A percentile compares a stretch with the other conserved stretches of the same genome.
phyloP scores from a whole-genome alignment of 2,329 filamentous ascomycete genomes.

The Ophiocordyceps sinensis region DNA sequence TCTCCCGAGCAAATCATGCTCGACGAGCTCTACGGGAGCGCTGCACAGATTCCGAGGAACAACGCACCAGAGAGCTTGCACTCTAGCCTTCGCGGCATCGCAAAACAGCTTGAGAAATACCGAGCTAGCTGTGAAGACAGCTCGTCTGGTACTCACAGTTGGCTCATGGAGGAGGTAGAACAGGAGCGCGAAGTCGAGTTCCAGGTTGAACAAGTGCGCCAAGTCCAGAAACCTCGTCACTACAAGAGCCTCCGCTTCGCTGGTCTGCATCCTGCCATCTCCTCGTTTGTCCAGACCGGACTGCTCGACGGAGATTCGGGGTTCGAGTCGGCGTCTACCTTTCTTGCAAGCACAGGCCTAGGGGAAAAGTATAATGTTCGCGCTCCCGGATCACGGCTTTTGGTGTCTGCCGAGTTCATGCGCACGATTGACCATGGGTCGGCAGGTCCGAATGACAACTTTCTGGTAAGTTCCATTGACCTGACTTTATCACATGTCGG shows the following conservation, averaged over 20 bases:
- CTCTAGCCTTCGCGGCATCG: background rate
- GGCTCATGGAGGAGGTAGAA: conserved; percentile 44
- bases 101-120: background rate
- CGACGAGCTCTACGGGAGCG: conserved; percentile 38
- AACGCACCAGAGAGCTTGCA: background rate
- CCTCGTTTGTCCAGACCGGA: conserved; percentile 30
- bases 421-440: conserved; percentile 2
- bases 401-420: conserved; percentile 17
- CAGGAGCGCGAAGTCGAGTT: conserved; percentile 45
- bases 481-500: background rate
- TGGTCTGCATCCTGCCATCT: conserved; percentile 31
- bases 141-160: conserved; percentile 8
- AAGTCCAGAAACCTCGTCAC: conserved; percentile 31
- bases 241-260: conserved; percentile 25
- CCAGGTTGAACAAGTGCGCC: conserved; percentile 41
- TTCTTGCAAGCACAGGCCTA: conserved; percentile 26
- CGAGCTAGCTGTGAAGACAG: background rate
- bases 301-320: conserved; percentile 2
- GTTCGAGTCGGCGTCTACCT: conserved; percentile 9
- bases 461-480: conserved; percentile 2
- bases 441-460: conserved; percentile 1
- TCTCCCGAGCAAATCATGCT: conserved; percentile 42
- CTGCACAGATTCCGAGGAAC: conserved; percentile 1
- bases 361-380: conserved; percentile 17
- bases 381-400: conserved; percentile 10